These are phyloP conservation scores for Fusarium tupiense DNA, from an alignment of 2,329 filamentous ascomycete species.

Conservation along the genomic window DNA sequence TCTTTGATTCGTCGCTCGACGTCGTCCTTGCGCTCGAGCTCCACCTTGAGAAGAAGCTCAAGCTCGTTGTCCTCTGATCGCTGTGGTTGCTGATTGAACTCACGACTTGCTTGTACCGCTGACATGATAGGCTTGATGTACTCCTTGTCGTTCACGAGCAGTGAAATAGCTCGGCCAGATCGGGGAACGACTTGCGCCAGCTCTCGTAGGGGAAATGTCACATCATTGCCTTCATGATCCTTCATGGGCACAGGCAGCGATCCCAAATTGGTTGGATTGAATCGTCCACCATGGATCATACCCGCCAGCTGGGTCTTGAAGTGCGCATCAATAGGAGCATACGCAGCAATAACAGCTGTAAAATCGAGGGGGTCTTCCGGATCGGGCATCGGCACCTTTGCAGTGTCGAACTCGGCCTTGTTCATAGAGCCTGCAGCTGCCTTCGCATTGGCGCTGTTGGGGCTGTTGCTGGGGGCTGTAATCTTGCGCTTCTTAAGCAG, in stretches of 20 bases:
- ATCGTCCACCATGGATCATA: conserved; percentile 58
- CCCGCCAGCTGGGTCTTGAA: conserved; percentile 55
- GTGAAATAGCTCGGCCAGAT: conserved; percentile 52
- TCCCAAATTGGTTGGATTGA: conserved; percentile 62
- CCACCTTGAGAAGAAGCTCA: conserved; percentile 64
- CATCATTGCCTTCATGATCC: conserved; percentile 38
- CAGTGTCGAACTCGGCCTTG: conserved; percentile 33
- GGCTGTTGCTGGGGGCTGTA: conserved; percentile 45
- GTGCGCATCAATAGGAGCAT: conserved; percentile 53
- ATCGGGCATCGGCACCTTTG: conserved; percentile 45
- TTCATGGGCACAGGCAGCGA: conserved; percentile 55
- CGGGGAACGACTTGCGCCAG: conserved; percentile 64
- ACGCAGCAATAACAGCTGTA: conserved; percentile 57
- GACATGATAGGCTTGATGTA: conserved; percentile 66
- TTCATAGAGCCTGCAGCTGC: conserved; percentile 28
- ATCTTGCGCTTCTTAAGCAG: conserved; percentile 54
- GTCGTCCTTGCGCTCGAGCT: conserved; percentile 62
- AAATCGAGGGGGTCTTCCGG: conserved; percentile 60
- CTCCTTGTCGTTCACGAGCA: conserved; percentile 54
- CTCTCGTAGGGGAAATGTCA: conserved; percentile 62
- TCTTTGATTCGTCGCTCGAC: conserved; percentile 56
- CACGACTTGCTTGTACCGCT: conserved; percentile 61
- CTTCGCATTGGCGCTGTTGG: conserved; percentile 33
- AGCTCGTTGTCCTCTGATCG: conserved; percentile 66
- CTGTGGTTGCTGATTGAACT: conserved; percentile 71